Base-by-base conservation (phyloP, 768 basidiomycete species). In the Harrya chromipes region DNA sequence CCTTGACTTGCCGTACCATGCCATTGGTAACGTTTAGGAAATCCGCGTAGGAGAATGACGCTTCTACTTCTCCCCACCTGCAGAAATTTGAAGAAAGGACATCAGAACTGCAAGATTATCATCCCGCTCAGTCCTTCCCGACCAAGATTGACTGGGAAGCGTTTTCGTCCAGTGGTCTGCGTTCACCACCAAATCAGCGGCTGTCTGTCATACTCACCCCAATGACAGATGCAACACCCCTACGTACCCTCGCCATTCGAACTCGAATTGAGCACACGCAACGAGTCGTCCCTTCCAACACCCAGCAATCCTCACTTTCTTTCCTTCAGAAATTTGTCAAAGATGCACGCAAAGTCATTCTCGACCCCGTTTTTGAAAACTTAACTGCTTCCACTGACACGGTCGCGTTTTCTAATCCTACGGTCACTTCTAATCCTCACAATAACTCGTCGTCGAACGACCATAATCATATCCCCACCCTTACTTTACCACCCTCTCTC, bases 121-220 rank as follows among this genome's bases (percentile, higher is more conserved):
- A 70, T 20, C 69, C 79, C 2, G 57, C 61, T 1, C 59, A 80
- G 6, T 55, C 56, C 43, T 59, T 65, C 29, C 79, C 81, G 4
- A 62, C 74, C 49, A 72, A 73, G 27, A 70, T 89, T 40, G 72
- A 88, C 54, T 90, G 87, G 88, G 64, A 74, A 11, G 58, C 77
- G 1, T 88, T 82, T 60, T 70, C 74, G 10, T 70, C 72, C 6
- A 71, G 72, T 57, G 85, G 87, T 88, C 61, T 43, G 72, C 63
- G 17, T 33, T 47, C 21, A 19, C 38, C 41, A 41, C 21, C 31
- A 40, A 38, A 36, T 36, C 24, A 24, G 20, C 40, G 40, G 14
- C 19, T 27, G 13, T 40, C 39, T 42, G 26, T 43, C 36, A 16
- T 42, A 23, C 60, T 63, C 43, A 57, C 14, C 24, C 19, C 6